Conservation (phyloP, 768 basidiomycete species). For the Boletus reticuloceps region DNA sequence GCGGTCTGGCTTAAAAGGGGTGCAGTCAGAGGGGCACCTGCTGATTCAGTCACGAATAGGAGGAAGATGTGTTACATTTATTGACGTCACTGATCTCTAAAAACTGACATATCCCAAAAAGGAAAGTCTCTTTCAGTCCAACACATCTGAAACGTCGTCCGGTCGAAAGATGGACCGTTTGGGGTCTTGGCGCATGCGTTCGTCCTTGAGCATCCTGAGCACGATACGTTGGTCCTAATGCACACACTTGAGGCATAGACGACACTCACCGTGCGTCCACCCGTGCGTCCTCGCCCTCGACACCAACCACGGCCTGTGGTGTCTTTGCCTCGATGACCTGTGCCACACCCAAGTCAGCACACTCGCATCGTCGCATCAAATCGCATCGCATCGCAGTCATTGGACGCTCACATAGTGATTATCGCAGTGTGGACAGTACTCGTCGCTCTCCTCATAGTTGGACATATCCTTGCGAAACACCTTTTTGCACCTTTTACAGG, state of each 20-base stretch:
- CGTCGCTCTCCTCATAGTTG: conserved; percentile 92
- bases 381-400: background rate
- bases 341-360: background rate
- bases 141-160: conserved; percentile 49
- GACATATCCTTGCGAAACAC: conserved; percentile 96
- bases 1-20: conserved; percentile 3
- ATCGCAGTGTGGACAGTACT: conserved; percentile 97
- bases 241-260: background rate
- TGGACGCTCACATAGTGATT: conserved; percentile 86
- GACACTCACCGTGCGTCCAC: conserved; percentile 74
- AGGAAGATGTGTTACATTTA: conserved; percentile 11
- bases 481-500: conserved; percentile 91
- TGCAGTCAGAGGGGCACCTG: conserved; percentile 11
- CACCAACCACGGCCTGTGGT: conserved; percentile 77
- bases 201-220: conserved; percentile 84
- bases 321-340: conserved; percentile 93
- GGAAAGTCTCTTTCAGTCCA: conserved; percentile 31
- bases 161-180: conserved; percentile 48
- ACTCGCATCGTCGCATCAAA: background rate
- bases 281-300: conserved; percentile 90
- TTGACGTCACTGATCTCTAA: conserved; percentile 20
- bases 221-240: background rate
- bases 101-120: conserved; percentile 13
- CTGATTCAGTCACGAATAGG: conserved; percentile 20
- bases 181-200: conserved; percentile 59